Evolutionary conservation across 768 basidiomycete species (phyloP), one percentile per base, ranked within the genome.

Genomic region (Lactifluus rugatus): DNA sequence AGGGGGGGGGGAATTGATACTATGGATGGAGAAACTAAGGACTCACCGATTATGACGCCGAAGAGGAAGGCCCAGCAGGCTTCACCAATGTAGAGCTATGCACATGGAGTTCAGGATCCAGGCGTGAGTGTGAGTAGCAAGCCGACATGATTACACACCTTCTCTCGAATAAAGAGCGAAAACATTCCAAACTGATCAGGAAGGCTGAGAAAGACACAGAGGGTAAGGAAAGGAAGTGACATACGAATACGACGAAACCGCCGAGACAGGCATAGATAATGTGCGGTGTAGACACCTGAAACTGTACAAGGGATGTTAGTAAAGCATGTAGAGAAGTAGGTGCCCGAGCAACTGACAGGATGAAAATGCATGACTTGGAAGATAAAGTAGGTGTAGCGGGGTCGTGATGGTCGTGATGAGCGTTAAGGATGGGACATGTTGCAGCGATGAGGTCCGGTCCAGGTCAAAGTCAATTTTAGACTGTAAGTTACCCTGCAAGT

Each of bases 21-120:
- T n/a, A 31, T 9, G 55, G n/a, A 47, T 16, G 48, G 57, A 23
- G 51, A 42, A 36, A 28, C 37, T 31, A 52, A 47, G 46, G 60
- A 70, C 80, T 61, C 68, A 81, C 87, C 93, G 51, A 95, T 84
- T 63, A 93, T 85, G 66, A 97, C 87, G 13, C 93, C 92, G 66
- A 95, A 91, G 34, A 95, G 69, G 65, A 96, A 96, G 0, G 95
- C 93, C 82, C 91, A 90, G 64, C 89, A 89, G 14, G 96, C 93
- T 78, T 99, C 96, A 60, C 96, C 96, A 57, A 97, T 84, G 69
- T 96, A 97, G 25, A 95, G 71, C 81, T 90, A 52, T 28, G 36
- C 34, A 36, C 4, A 14, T 48, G 55, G 6, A 17, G 39, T 53
- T 54, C 56, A 58, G 21, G 47, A 31, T 44, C 50, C 2, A 34